Conservation (phyloP, 768 basidiomycete genomes). For the Galerina sulciceps region DNA sequence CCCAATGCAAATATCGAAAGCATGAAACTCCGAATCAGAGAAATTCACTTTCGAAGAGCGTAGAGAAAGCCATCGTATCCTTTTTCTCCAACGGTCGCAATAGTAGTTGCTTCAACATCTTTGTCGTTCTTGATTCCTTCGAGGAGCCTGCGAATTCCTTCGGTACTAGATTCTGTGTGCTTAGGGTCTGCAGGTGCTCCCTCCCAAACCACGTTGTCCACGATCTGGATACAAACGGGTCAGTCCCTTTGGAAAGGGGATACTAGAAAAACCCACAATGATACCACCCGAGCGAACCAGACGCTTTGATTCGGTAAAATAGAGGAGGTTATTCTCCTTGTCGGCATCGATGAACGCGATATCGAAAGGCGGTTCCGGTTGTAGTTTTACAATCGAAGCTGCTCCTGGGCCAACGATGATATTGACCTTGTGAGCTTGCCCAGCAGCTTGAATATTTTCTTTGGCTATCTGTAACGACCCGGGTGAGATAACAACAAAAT, state of each 20-base stretch:
- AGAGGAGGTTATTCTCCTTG: constrained; percentile 54
- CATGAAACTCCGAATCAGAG: too few species aligned
- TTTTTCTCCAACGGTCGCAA: constrained; percentile 53
- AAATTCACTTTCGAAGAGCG: constrained; percentile 37
- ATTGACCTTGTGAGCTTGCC: constrained; percentile 49
- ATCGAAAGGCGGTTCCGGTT: constrained; percentile 56
- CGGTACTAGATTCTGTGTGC: constrained; percentile 33
- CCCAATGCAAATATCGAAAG: too few species aligned
- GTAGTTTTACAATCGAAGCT: constrained; percentile 50
- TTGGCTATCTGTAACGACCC: not conserved
- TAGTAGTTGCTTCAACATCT: constrained; percentile 57
- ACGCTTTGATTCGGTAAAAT: constrained; percentile 63
- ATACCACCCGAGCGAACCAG: constrained; percentile 63
- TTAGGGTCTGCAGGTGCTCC: constrained; percentile 48
- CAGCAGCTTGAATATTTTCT: constrained; percentile 58
- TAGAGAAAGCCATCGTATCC: constrained; percentile 61
- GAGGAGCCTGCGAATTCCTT: constrained; percentile 53
- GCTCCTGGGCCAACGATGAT: constrained; percentile 55
- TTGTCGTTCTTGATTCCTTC: constrained; percentile 49
- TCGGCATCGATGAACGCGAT: constrained; percentile 78
- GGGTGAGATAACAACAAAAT: too few species aligned
- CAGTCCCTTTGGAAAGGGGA: not conserved
- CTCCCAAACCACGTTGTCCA: constrained; percentile 63
- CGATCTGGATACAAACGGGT: constrained; percentile 40
- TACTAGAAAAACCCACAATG: constrained; percentile 43